Conservation (phyloP, 2,329 filamentous ascomycete species). For the Rhynchosporium graminicola region DNA sequence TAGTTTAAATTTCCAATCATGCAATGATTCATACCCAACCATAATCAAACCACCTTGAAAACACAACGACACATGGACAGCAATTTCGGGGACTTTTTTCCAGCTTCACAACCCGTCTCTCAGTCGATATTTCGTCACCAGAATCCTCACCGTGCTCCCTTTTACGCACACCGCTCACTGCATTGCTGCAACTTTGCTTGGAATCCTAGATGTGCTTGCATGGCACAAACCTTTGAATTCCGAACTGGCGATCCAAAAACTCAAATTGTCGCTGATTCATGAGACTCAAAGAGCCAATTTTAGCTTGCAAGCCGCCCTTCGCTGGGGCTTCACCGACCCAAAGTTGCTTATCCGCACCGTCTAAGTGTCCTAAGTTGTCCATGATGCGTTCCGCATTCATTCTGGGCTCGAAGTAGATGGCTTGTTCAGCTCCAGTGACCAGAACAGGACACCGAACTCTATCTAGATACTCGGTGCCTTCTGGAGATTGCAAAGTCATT, state of each 20-base stretch:
- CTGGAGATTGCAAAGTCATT: slow-evolving; percentile 19
- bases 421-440: slow-evolving; percentile 32
- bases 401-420: slow-evolving; percentile 27
- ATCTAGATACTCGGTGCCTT: slow-evolving; percentile 27
- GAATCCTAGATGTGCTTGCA: slow-evolving; percentile 19
- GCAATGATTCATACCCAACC: background rate
- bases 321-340: slow-evolving; percentile 31
- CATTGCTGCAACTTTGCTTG: background rate
- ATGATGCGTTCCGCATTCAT: slow-evolving; percentile 26
- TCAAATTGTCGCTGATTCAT: slow-evolving; percentile 22
- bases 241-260: slow-evolving; percentile 23
- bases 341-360: slow-evolving; percentile 29
- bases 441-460: slow-evolving; percentile 32
- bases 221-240: slow-evolving; percentile 19
- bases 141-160: background rate
- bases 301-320: slow-evolving; percentile 36
- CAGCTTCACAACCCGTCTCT: background rate
- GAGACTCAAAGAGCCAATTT: slow-evolving; percentile 27
- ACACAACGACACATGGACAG: background rate
- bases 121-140: background rate
- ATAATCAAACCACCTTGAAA: slow-evolving; percentile 1
- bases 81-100: slow-evolving; percentile 4
- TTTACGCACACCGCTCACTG: background rate
- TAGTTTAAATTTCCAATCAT: background rate
- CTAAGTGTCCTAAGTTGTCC: slow-evolving; percentile 20